A percentile compares a stretch with the other conserved stretches of the same genome.
phyloP scores from a whole-genome alignment of 2,329 filamentous ascomycete species.

The Fusarium lateritium region DNA sequence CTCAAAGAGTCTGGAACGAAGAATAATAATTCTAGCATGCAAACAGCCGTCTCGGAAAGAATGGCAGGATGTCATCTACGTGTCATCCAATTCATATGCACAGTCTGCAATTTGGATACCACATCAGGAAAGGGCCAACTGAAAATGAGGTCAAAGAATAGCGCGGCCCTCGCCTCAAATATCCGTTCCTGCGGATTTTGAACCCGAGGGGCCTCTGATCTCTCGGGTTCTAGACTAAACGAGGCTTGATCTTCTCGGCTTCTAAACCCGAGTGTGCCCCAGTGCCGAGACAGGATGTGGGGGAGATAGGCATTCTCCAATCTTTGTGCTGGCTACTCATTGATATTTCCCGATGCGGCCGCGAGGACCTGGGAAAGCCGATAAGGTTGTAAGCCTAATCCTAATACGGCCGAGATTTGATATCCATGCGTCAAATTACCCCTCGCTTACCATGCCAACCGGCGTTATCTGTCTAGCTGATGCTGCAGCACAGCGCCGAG shows the following conservation, averaged over 20 bases:
- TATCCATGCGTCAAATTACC: conserved; percentile 2
- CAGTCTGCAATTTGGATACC: too few species aligned
- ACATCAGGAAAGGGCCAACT: too few species aligned
- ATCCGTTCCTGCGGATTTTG: not conserved
- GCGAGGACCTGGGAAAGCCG: conserved; percentile 1
- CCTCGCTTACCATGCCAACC: not conserved
- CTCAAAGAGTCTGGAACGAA: too few species aligned
- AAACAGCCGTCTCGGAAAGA: too few species aligned
- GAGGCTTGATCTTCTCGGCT: not conserved
- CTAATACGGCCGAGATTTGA: not conserved
- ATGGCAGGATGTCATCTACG: too few species aligned
- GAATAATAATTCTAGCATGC: not conserved
- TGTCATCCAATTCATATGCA: too few species aligned
- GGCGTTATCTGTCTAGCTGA: not conserved
- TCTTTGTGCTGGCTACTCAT: not conserved
- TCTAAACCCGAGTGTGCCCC: not conserved
- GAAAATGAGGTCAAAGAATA: too few species aligned
- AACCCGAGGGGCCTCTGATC: not conserved
- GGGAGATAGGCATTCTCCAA: not conserved
- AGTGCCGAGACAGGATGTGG: not conserved
- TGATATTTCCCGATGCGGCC: conserved; percentile 15
- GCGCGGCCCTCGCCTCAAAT: too few species aligned
- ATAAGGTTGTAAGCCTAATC: conserved; percentile 5
- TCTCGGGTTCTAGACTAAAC: not conserved
- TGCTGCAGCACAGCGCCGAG: not conserved